These are phyloP conservation scores for Coemansia sp. DNA, from an alignment of 192 early-diverging fungal genomes.

Conservation along the genomic window DNA sequence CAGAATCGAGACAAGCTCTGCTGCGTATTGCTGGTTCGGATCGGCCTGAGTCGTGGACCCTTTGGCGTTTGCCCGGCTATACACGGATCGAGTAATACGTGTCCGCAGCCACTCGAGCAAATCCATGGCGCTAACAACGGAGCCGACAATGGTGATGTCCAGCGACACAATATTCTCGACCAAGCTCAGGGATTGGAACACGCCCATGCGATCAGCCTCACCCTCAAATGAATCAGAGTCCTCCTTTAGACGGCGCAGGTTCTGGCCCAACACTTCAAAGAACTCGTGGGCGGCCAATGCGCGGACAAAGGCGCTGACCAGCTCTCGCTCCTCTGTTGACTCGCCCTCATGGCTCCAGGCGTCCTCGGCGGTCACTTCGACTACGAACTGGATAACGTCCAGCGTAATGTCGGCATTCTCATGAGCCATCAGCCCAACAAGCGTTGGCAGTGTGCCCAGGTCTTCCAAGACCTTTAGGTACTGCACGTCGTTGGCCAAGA, in stretches of 20 bases:
- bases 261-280: constrained; percentile 78
- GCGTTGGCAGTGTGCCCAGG: constrained; percentile 63
- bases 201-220: constrained; percentile 80
- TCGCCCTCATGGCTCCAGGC: constrained; percentile 65
- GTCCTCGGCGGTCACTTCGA: constrained; percentile 93
- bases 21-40: constrained; percentile 85
- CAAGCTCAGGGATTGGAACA: constrained; percentile 82
- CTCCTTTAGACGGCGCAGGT: constrained; percentile 79
- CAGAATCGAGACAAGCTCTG: constrained; percentile 85
- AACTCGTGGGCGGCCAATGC: constrained; percentile 71
- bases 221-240: constrained; percentile 47
- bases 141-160: constrained; percentile 67
- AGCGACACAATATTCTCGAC: constrained; percentile 87
- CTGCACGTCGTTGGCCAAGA: constrained; percentile 79
- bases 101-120: constrained; percentile 77
- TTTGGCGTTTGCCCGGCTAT: constrained; percentile 13
- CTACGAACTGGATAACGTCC: constrained; percentile 81
- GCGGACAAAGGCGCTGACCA: constrained; percentile 70
- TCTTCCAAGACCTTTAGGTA: constrained; percentile 70
- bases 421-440: constrained; percentile 82
- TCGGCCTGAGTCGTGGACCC: constrained; percentile 43
- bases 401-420: constrained; percentile 95
- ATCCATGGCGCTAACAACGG: constrained; percentile 64
- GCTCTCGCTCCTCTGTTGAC: constrained; percentile 56
- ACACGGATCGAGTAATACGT: constrained; percentile 55